A percentile compares a stretch with the other conserved stretches of the same genome.
Conservation (phyloP, 2,329 filamentous ascomycete genomes). For the Rhinocladiella similis region DNA sequence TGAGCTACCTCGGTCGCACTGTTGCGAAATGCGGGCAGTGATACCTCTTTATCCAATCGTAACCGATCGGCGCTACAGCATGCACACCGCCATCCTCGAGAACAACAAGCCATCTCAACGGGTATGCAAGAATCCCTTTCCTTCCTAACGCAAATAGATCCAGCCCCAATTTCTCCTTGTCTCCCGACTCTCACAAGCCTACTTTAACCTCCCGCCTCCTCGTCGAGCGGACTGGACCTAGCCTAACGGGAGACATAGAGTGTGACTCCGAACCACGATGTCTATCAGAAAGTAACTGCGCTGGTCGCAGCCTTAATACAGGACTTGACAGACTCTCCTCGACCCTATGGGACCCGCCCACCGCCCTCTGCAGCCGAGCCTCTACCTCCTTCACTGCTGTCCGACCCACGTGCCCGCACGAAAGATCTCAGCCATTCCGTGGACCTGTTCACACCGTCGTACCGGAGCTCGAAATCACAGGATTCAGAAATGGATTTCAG, state of each 20-base stretch:
- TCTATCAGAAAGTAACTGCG: slow-evolving; percentile 26
- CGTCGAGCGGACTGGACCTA: background rate
- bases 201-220: background rate
- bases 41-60: slow-evolving; percentile 29
- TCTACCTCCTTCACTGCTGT: slow-evolving; percentile 47
- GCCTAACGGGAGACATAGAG: slow-evolving; percentile 18
- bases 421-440: slow-evolving; percentile 17
- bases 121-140: slow-evolving; percentile 28
- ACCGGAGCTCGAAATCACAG: background rate
- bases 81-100: slow-evolving; percentile 29
- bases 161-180: slow-evolving; percentile 10
- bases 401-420: slow-evolving; percentile 39
- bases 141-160: slow-evolving; percentile 20
- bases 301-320: slow-evolving; percentile 29
- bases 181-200: slow-evolving; percentile 2
- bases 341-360: slow-evolving; percentile 33
- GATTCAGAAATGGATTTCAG: slow-evolving; percentile 24
- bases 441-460: background rate
- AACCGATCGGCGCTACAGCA: slow-evolving; percentile 34
- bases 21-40: slow-evolving; percentile 32
- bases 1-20: slow-evolving; percentile 38
- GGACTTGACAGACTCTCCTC: slow-evolving; percentile 17
- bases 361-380: slow-evolving; percentile 47
- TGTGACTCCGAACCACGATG: slow-evolving; percentile 7
- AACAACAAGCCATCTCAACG: slow-evolving; percentile 26